Evolutionary conservation across 2,329 filamentous ascomycete genomes (phyloP), one percentile per base, ranked within the genome.

Genomic region (Epichloe brachyelytri): DNA sequence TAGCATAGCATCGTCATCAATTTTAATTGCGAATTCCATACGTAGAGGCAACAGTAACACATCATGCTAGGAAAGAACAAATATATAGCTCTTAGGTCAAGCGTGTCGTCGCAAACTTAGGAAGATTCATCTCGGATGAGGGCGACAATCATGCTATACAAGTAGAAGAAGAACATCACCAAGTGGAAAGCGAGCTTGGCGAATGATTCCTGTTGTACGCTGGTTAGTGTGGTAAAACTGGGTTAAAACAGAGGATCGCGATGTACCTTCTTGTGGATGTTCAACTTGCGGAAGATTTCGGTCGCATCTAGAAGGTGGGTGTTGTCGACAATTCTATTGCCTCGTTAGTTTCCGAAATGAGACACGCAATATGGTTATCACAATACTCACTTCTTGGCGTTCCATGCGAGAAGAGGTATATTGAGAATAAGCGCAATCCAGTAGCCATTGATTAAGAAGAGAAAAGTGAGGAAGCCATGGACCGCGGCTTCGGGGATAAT

Each of bases 151-250:
- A 93, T 94, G 83, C 87, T 94, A 80, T 95, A 95, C 52, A 98
- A 85, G 75, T 98, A 98, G 81, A 97, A 98, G 83, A 98, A 98
- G 81, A 98, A 98, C 89, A 98, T 96, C 73, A 98, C 71, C 54
- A 98, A 77, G 71, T 98, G 93, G 79, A 98, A 98, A 51, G 91
- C 93, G 43, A 98, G 87, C 76, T 98, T 98, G 75, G 93, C 84
- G 71, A 98, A 98, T 0, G 93, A 97, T 81, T 98, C 93, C 90
- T 95, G 52, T 63, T 57, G 54, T 46, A 34, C 17, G 15, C 1
- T 33, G 54, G 22, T 68, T 58, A 65, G 59, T 14, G 5, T n/a
- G 3, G 12, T 11, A 22, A 6, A 5, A 11, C 7, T 30, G 19
- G 19, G 7, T 37, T 4, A 10, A 22, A 2, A 45, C 22, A 37